Evolutionary conservation across 495 filamentous ascomycete genomes (phyloP).

Genomic region (Penicillium salamii): DNA sequence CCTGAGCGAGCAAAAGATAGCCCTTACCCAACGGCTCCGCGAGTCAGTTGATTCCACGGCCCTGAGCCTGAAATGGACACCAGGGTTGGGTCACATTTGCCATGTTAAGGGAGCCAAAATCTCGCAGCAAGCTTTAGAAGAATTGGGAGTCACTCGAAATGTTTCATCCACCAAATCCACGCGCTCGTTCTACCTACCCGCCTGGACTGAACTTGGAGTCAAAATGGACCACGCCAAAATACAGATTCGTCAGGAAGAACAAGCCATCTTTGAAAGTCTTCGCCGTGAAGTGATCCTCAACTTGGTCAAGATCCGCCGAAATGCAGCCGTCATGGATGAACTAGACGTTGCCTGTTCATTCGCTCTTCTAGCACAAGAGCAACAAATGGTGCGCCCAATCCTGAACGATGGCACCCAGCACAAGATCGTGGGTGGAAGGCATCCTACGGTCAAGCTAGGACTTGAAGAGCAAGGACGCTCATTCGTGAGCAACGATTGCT

Average conservation of each 20-base stretch:
- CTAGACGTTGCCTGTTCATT: conserved; percentile 86
- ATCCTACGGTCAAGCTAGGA: conserved; percentile 83
- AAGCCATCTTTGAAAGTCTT: conserved; percentile 65
- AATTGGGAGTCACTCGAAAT: conserved; percentile 50
- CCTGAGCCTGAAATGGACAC: conserved; percentile 78
- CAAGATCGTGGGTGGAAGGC: conserved; percentile 77
- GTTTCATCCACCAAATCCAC: conserved; percentile 80
- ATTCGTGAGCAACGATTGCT: conserved; percentile 87
- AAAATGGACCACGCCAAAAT: conserved; percentile 68
- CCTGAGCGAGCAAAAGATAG: conserved; percentile 54
- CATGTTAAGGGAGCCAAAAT: conserved; percentile 82
- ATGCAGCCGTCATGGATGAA: conserved; percentile 85
- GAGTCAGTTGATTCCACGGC: conserved; percentile 52
- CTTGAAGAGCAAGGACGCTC: conserved; percentile 74
- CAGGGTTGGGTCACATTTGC: conserved; percentile 81
- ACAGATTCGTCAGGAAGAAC: conserved; percentile 77
- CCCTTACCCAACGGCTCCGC: conserved; percentile 59
- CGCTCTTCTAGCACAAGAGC: conserved; percentile 70
- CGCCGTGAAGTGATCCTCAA: conserved; percentile 73
- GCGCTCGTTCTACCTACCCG: conserved; percentile 74
- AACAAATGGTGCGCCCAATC: conserved; percentile 67
- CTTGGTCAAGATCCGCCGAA: conserved; percentile 78
- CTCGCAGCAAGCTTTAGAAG: conserved; percentile 43
- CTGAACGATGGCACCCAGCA: conserved; percentile 57
- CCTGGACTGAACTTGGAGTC: conserved; percentile 78